Evolutionary conservation across 208 protist genomes (phyloP).

Genomic region (Tritrichomonas musculus): DNA sequence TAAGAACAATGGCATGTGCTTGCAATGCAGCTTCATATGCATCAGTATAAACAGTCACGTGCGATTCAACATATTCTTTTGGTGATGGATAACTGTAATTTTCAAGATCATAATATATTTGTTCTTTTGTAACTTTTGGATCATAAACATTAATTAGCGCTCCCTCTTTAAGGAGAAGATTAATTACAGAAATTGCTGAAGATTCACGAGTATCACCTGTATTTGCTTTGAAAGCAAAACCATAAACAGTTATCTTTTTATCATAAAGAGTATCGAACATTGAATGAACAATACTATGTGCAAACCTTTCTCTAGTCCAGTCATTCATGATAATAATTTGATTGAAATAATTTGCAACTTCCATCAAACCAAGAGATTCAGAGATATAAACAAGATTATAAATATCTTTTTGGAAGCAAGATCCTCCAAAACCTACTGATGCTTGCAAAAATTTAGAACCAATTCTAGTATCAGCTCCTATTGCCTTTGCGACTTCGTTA

Average conservation of each 20-base stretch:
- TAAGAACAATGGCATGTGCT: conserved; percentile 71
- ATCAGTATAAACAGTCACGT: conserved; percentile 6
- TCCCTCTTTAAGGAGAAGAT: conserved; percentile 69
- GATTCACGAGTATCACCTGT: conserved; percentile 85
- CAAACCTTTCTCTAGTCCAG: conserved; percentile 81
- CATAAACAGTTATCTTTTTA: conserved; percentile 77
- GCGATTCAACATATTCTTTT: conserved; percentile 34
- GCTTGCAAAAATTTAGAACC: conserved; percentile 78
- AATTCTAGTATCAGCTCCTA: conserved; percentile 72
- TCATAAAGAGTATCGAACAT: conserved; percentile 77
- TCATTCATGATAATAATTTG: conserved; percentile 85
- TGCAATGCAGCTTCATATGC: conserved; percentile 60
- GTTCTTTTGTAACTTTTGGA: conserved; percentile 70
- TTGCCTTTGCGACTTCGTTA: conserved; percentile 45
- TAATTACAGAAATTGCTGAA: conserved; percentile 71
- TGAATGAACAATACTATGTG: conserved; percentile 63
- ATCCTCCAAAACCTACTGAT: conserved; percentile 56
- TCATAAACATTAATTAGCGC: conserved; percentile 81
- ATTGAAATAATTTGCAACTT: conserved; percentile 85
- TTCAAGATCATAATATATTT: conserved; percentile 62
- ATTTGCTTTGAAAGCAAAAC: conserved; percentile 94
- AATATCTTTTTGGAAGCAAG: conserved; percentile 87
- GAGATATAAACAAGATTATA: conserved; percentile 85
- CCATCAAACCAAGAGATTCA: conserved; percentile 67
- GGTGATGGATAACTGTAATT: conserved; percentile 44